A percentile compares a stretch with the other conserved stretches of the same genome.
phyloP scores from a whole-genome alignment of 2,329 filamentous ascomycete genomes.

The Phialophora tarda region DNA sequence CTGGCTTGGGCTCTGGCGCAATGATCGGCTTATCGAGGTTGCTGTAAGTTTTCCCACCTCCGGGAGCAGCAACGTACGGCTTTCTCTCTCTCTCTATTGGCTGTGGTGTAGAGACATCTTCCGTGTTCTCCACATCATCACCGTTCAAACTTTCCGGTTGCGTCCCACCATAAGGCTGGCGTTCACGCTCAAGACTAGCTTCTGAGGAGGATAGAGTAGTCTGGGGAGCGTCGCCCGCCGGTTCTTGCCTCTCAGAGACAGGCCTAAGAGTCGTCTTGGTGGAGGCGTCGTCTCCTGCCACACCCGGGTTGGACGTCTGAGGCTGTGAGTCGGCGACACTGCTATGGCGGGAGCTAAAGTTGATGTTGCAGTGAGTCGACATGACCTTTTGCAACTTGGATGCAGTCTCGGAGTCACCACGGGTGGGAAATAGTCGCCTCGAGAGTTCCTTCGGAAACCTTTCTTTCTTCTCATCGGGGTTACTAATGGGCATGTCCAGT shows the following conservation, averaged over 20 bases:
- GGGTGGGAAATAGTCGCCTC: slow-evolving; percentile 70
- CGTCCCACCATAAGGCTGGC: slow-evolving; percentile 25
- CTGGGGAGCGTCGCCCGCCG: slow-evolving; percentile 7
- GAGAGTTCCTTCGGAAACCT: slow-evolving; percentile 80
- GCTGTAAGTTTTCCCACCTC: slow-evolving; percentile 63
- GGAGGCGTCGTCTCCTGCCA: slow-evolving; percentile 30
- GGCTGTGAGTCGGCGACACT: slow-evolving; percentile 45
- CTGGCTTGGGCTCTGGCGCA: slow-evolving; percentile 21
- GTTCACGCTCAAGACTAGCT: slow-evolving; percentile 45
- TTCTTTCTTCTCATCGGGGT: slow-evolving; percentile 69
- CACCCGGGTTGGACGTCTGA: slow-evolving; percentile 31
- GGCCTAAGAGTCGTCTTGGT: slow-evolving; percentile 39
- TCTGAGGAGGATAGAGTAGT: slow-evolving; percentile 40
- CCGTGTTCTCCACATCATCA: slow-evolving; percentile 48
- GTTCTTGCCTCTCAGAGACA: slow-evolving; percentile 25
- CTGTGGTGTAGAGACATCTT: slow-evolving; percentile 49
- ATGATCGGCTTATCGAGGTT: slow-evolving; percentile 39
- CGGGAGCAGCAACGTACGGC: slow-evolving; percentile 66
- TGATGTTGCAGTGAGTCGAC: slow-evolving; percentile 57
- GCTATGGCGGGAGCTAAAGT: slow-evolving; percentile 47
- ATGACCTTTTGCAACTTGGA: slow-evolving; percentile 67
- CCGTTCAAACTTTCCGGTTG: slow-evolving; percentile 6
- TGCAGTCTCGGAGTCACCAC: slow-evolving; percentile 62
- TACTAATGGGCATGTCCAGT: slow-evolving; percentile 71
- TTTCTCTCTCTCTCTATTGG: slow-evolving; percentile 70